phyloP scores from a whole-genome alignment of 352 stramenopile species.

The Phytophthora multivora region DNA sequence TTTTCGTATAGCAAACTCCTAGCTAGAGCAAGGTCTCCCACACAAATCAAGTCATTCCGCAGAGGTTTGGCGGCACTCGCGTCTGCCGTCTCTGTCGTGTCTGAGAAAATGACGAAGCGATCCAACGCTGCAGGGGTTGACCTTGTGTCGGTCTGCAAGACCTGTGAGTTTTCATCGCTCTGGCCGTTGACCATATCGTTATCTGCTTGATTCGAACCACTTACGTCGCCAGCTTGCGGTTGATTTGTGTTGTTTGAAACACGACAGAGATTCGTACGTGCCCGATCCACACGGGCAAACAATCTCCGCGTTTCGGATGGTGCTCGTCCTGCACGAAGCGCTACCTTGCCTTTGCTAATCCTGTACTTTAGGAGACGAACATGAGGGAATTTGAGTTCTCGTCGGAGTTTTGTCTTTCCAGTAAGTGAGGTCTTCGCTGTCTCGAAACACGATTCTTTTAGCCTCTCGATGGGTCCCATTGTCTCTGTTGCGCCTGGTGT shows the following conservation, averaged over 20 bases:
- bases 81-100: neutral
- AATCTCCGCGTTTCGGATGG: neutral
- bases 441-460: neutral
- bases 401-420: neutral
- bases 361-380: conserved; percentile 8
- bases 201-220: neutral
- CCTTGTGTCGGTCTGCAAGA: neutral
- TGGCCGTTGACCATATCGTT: neutral
- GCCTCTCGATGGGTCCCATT: neutral
- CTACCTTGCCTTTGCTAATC: neutral
- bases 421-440: neutral
- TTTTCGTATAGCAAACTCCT: conserved; percentile 12
- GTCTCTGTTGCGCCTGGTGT: neutral
- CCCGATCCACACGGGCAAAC: neutral
- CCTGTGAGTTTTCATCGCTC: neutral
- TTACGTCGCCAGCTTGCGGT: neutral
- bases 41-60: conserved; percentile 32
- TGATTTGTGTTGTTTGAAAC: neutral
- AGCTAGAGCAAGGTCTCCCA: conserved; percentile 26
- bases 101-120: conserved; percentile 19
- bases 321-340: neutral
- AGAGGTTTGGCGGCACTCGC: neutral
- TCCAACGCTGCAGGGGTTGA: neutral
- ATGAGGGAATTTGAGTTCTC: conserved; percentile 7
- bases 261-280: neutral